These are phyloP conservation scores for Secale cereale DNA, from an alignment of 176 grass and related monocot genomes.

Conservation along the genomic window DNA sequence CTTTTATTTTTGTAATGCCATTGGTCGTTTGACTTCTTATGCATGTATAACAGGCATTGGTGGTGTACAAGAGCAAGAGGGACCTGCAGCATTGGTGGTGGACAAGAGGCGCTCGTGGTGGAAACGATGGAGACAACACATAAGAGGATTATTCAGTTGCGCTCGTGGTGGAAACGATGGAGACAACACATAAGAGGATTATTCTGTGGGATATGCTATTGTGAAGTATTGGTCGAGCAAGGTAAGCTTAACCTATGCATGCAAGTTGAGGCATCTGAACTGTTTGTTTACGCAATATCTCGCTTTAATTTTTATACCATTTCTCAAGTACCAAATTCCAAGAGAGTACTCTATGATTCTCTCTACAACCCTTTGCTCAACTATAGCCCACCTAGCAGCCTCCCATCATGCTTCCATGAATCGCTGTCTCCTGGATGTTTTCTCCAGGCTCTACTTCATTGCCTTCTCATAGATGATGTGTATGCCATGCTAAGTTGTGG, in stretches of 20 bases:
- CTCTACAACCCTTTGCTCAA: neutral
- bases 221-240: neutral
- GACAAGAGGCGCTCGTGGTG: neutral
- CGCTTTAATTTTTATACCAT: neutral
- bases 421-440: neutral
- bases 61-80: neutral
- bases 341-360: neutral
- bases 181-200: neutral
- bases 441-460: neutral
- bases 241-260: neutral
- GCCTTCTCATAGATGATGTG: neutral
- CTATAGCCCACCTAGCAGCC: neutral
- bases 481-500: neutral
- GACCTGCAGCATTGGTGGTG: neutral
- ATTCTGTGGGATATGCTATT: neutral
- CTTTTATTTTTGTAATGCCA: neutral
- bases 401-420: neutral
- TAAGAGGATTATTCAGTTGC: neutral
- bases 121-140: neutral
- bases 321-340: neutral
- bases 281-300: neutral
- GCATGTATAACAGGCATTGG: neutral
- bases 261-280: neutral
- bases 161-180: neutral
- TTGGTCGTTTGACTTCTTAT: neutral